Evolutionary conservation across 805 yeast species (phyloP).

Genomic region (Saturnispora besseyi): DNA sequence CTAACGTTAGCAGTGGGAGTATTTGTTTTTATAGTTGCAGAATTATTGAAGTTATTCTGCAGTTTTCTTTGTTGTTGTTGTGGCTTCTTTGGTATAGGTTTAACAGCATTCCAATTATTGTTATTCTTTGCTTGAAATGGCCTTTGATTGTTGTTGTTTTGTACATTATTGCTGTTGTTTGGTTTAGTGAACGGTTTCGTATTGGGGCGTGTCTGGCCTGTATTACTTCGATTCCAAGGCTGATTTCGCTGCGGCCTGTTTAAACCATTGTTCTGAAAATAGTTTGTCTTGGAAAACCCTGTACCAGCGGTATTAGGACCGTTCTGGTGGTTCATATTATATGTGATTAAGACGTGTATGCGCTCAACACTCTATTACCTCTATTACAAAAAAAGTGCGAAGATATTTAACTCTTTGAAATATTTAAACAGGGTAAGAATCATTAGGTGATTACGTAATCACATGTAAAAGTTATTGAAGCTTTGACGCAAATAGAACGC

Average conservation of each 20-base stretch:
- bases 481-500: slow-evolving; percentile 11
- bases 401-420: not conserved
- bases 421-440: not conserved
- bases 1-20: not conserved
- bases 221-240: not conserved
- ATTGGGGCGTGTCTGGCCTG: not conserved
- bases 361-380: not conserved
- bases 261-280: not conserved
- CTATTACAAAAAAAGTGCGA: not conserved
- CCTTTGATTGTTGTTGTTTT: not conserved
- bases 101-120: not conserved
- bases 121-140: not conserved
- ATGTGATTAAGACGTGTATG: not conserved
- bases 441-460: not conserved
- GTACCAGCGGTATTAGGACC: not conserved
- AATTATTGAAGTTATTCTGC: not conserved
- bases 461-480: slow-evolving; percentile 1
- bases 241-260: not conserved
- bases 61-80: not conserved
- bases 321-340: slow-evolving; percentile 3
- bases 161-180: not conserved
- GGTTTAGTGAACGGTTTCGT: not conserved
- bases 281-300: not conserved
- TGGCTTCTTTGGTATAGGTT: not conserved
- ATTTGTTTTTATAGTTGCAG: not conserved